Base-by-base conservation (phyloP, 257 asterid genomes). In the Penstemon eatonii region DNA sequence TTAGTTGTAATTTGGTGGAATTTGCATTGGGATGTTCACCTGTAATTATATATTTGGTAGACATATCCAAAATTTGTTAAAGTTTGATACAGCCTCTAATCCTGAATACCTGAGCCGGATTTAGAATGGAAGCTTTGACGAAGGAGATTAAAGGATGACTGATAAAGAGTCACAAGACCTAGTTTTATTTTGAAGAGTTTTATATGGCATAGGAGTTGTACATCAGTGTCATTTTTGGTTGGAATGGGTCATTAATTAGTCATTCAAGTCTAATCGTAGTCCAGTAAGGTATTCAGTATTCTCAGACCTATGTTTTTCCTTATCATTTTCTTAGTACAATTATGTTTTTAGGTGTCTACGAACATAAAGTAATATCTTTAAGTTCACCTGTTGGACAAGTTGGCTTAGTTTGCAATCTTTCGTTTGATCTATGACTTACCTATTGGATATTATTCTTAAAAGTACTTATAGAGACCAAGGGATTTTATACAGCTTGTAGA, bases 1-100 rank as follows among this genome's bases (percentile, higher is more conserved):
- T 56, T 19, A 61, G 63, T 63, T 54, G 1, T 18, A 7, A 6
- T 67, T 42, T 56, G 55, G 43, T 67, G 63, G 8, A n/a, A 38
- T 11, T 44, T 25, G 39, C 19, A 19, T 50, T 15, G n/a, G 18
- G n/a, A 10, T 51, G 18, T 8, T 39, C n/a, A 46, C n/a, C 19
- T 46, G 44, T 45, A 59, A 55, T 54, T 41, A 56, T 39, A 8
- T 47, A 9, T 47, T 5, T 57, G 15, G 46, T 43, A 33, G 37
- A 12, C 53, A 42, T 52, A 40, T 58, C n/a, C 33, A 5, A 33
- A 46, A 39, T 33, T 19, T 46, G 39, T 41, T 41, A 36, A 42
- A 45, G 12, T 5, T 44, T 38, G 46, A 12, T 56, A 63, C 60
- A n/a, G 54, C 58, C 43, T 55, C 39, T 46, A 33, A 38, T 65